Conservation (phyloP, 371 early-diverging fungal genomes). For the Apophysomyces elegans region DNA sequence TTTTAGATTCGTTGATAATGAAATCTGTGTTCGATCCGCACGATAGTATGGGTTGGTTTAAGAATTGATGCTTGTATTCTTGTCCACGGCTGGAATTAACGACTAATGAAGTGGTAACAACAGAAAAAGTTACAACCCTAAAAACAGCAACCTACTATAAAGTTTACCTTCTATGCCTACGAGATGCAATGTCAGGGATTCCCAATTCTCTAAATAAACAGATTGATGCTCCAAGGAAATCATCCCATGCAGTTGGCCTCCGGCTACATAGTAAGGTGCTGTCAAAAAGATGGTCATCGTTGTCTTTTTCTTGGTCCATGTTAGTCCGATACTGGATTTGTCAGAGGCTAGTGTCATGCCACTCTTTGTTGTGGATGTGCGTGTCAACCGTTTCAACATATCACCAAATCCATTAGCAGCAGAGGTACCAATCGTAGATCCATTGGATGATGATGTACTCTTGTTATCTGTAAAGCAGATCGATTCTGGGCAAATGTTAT, state of each 20-base stretch:
- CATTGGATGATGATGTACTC: background rate
- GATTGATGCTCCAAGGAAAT: slow-evolving; percentile 23
- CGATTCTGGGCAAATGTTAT: background rate
- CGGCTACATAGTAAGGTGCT: slow-evolving; percentile 40
- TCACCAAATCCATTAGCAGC: background rate
- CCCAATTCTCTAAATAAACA: slow-evolving; percentile 14
- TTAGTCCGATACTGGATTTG: slow-evolving; percentile 5
- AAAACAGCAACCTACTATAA: background rate
- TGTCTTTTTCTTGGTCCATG: slow-evolving; percentile 15
- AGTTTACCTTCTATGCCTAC: slow-evolving; percentile 29
- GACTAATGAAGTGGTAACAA: background rate
- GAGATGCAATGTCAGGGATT: slow-evolving; percentile 18
- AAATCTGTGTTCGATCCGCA: slow-evolving; percentile 8
- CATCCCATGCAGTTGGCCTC: slow-evolving; percentile 32
- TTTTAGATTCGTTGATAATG: slow-evolving; percentile 9
- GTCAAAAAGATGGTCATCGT: slow-evolving; percentile 30
- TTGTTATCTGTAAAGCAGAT: background rate
- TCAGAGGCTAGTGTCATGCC: slow-evolving; percentile 11
- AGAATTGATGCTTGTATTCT: slow-evolving; percentile 20
- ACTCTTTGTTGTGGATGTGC: slow-evolving; percentile 17
- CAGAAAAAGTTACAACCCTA: background rate
- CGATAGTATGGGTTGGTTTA: slow-evolving; percentile 15
- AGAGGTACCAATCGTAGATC: background rate
- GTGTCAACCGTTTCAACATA: slow-evolving; percentile 13
- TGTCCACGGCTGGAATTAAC: slow-evolving; percentile 15